Evolutionary conservation across 192 early-diverging fungal species (phyloP), one percentile per base, ranked within the genome.

Genomic region (Chytriomyces confervae): DNA sequence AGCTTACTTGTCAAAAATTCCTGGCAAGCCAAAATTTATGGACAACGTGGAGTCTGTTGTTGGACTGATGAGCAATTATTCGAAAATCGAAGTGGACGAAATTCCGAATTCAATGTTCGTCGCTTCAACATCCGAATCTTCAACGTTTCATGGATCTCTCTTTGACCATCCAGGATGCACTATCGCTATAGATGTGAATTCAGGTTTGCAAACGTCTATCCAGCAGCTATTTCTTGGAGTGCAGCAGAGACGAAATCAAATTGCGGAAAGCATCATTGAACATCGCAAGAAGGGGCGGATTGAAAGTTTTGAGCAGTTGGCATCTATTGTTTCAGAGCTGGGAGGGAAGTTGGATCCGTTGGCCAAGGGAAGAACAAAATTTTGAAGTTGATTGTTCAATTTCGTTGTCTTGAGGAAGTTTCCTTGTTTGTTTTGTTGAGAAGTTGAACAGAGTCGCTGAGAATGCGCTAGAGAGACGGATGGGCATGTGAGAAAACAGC

Each of bases 31-130:
- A 43, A 29, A 9, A 73, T 60, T 76, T 63, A 70, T 76, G 50
- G 45, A 64, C 7, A 66, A 69, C 11, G 5, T 76, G 43, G 46
- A 65, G 9, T 36, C 29, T 36, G 51, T 76, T 62, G 18, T 69
- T 73, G 74, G 74, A 50, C 66, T 76, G 23, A 76, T 69, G 74
- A 76, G 74, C 49, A 49, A 72, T n/a, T 72, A 76, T 36, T 76
- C 74, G 45, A 70, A 69, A 1, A 72, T 23, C 45, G 0, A 72
- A 18, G 29, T 65, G 7, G 65, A 65, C 11, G 6, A 18, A 10
- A 50, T 76, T 69, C 74, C 60, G 36, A 45, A 76, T 50, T 74
- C 49, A 50, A 76, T 44, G 7, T 76, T 76, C 50, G 3, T 65
- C 9, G 62, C 69, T 70, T 66, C 65, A 50, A 23, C 44, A 29